Evolutionary conservation across 1,284 basidiomycete species (phyloP), one percentile per base, ranked within the genome.

Genomic region (Inonotus hispidus): DNA sequence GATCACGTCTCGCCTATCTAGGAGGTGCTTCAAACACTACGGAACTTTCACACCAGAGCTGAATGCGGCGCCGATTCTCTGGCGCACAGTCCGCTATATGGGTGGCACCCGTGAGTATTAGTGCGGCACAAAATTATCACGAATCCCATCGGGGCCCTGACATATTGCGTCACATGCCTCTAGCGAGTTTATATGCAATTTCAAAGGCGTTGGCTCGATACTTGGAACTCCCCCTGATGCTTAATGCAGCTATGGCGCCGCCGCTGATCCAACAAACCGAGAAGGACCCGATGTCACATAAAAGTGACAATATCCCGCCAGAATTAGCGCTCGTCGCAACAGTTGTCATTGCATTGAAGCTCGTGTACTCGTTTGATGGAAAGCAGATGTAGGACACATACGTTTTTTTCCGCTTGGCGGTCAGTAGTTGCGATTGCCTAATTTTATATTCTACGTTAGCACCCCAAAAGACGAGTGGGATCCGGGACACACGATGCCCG

Each of bases 321-420:
- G 94, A 96, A 70, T 76, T 92, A 27, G 80, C 83, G 4, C 74
- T 95, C 23, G 74, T 84, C 52, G 84, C 84, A 0, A 79, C 79
- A 6, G 81, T 83, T 57, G 77, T 94, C 16, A 77, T 94, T 3
- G 82, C 87, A 32, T 77, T 94, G 70, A 95, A 94, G 73, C 77
- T 95, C 75, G 80, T 87, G 10, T 94, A 95, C 68, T 92, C 93
- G 1, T 71, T 95, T 32, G 92, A 94, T 71, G 90, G 84, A n/a
- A 60, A 59, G 58, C 43, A 23, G 21, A 41, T 55, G 4, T 62
- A 60, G 52, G 56, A 57, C 45, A 47, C 50, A 25, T 52, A 54
- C 29, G 41, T 37, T 41, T 47, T 53, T 58, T 66, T 47, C 7
- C 13, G 47, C 35, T 49, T 52, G 43, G 43, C 29, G 32, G 16